phyloP scores from a whole-genome alignment of 768 basidiomycete species.

The Naganishia onofrii region DNA sequence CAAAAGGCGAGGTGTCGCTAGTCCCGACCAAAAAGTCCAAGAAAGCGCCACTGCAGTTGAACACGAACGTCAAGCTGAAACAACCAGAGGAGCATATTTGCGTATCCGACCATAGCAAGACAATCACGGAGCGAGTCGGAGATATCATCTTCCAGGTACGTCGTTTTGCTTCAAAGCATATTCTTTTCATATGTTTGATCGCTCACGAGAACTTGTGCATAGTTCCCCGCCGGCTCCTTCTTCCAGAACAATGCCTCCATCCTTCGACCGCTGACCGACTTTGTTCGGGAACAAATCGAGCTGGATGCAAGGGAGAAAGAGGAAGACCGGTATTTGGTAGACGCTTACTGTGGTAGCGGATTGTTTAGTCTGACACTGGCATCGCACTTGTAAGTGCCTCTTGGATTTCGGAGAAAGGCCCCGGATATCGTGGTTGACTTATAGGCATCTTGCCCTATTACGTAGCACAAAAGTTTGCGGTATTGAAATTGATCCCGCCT shows the following conservation, averaged over 20 bases:
- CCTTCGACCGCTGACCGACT: slow-evolving; percentile 74
- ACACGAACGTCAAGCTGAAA: slow-evolving; percentile 31
- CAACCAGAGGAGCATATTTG: slow-evolving; percentile 62
- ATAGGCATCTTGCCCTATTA: too few relatives aligned
- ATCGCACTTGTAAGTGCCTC: slow-evolving; percentile 29
- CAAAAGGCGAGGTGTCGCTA: slow-evolving; percentile 17
- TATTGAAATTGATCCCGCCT: slow-evolving; percentile 42
- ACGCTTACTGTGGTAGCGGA: slow-evolving; percentile 70
- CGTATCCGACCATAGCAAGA: slow-evolving; percentile 74
- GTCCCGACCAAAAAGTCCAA: slow-evolving; percentile 26
- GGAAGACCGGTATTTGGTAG: slow-evolving; percentile 70
- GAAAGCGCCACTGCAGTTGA: slow-evolving; percentile 21
- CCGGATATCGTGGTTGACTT: too few relatives aligned
- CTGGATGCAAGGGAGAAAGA: slow-evolving; percentile 24
- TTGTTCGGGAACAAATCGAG: slow-evolving; percentile 70
- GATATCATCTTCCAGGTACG: slow-evolving; percentile 63
- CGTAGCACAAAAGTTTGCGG: slow-evolving; percentile 33
- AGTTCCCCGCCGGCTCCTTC: slow-evolving; percentile 67
- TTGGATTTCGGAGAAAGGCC: not conserved
- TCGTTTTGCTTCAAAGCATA: not conserved
- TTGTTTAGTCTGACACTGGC: slow-evolving; percentile 44
- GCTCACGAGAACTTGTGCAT: not conserved
- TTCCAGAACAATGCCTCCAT: slow-evolving; percentile 99
- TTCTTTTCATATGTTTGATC: not conserved
- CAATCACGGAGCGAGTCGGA: slow-evolving; percentile 80